These are phyloP conservation scores for Coriolopsis trogii DNA, from an alignment of 1,284 basidiomycete genomes.

Conservation along the genomic window DNA sequence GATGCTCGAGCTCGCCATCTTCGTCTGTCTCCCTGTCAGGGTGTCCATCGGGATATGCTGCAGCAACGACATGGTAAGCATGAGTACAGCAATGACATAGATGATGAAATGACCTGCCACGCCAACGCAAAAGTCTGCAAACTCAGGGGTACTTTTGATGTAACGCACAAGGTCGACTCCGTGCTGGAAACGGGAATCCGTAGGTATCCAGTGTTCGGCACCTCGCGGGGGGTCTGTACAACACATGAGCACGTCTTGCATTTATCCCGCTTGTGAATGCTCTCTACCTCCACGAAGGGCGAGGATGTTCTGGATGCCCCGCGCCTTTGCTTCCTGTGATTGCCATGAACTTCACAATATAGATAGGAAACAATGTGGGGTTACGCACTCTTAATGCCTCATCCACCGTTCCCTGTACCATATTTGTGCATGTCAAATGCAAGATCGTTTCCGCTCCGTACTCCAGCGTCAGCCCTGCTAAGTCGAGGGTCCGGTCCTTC, in stretches of 20 bases:
- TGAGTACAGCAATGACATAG: conserved; percentile 12
- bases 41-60: conserved; percentile 94
- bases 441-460: conserved; percentile 84
- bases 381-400: conserved; percentile 72
- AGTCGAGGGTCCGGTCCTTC: conserved; percentile 84
- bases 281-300: conserved; percentile 83
- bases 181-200: conserved; percentile 85
- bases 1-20: conserved; percentile 74
- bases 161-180: conserved; percentile 91
- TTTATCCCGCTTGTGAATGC: not conserved
- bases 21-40: conserved; percentile 65
- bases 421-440: conserved; percentile 98
- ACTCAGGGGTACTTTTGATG: conserved; percentile 81
- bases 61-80: conserved; percentile 25
- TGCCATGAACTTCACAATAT: not conserved
- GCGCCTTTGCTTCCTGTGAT: conserved; percentile 74
- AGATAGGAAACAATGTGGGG: not conserved
- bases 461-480: conserved; percentile 74
- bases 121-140: conserved; percentile 90
- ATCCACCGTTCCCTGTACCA: conserved; percentile 88
- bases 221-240: conserved; percentile 86
- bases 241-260: not conserved
- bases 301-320: conserved; percentile 90
- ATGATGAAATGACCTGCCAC: conserved; percentile 66
- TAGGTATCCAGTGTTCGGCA: conserved; percentile 89